Conservation (phyloP, 73 alveolate species). For the Paramecium primaurelia region DNA sequence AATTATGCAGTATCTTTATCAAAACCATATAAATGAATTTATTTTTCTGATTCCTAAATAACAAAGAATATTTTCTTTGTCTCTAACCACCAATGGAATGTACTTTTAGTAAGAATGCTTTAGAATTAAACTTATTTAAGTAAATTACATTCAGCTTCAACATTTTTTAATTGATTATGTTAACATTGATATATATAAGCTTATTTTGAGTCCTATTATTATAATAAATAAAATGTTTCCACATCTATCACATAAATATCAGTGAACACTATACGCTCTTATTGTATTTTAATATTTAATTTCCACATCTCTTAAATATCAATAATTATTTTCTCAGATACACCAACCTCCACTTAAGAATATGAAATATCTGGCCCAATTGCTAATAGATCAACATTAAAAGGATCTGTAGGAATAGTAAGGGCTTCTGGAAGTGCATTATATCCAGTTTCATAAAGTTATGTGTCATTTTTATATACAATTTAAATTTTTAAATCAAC, state of each 20-base stretch:
- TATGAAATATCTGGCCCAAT: conserved; percentile 1
- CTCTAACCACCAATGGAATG: conserved; percentile 19
- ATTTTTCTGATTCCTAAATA: not conserved
- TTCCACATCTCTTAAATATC: not conserved
- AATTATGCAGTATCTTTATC: not conserved
- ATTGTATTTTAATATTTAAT: not conserved
- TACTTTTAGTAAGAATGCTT: not conserved
- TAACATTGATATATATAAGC: not conserved
- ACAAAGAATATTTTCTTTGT: not conserved
- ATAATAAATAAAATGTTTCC: not conserved
- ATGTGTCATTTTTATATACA: not conserved
- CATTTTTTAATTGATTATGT: not conserved
- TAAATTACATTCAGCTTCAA: not conserved
- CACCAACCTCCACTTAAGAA: not conserved
- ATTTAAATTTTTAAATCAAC: not conserved
- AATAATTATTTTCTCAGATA: not conserved
- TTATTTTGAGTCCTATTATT: not conserved
- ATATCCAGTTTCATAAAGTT: not conserved
- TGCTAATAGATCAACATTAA: not conserved
- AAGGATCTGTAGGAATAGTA: not conserved
- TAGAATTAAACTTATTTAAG: not conserved
- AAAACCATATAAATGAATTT: not conserved
- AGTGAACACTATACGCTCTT: not conserved
- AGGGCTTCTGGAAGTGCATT: not conserved
- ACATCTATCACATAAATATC: not conserved